A percentile compares a stretch with the other conserved stretches of the same genome.
Evolutionary conservation across 2,329 filamentous ascomycete species (phyloP).

Genomic region (Ascochyta clinopodiicola): DNA sequence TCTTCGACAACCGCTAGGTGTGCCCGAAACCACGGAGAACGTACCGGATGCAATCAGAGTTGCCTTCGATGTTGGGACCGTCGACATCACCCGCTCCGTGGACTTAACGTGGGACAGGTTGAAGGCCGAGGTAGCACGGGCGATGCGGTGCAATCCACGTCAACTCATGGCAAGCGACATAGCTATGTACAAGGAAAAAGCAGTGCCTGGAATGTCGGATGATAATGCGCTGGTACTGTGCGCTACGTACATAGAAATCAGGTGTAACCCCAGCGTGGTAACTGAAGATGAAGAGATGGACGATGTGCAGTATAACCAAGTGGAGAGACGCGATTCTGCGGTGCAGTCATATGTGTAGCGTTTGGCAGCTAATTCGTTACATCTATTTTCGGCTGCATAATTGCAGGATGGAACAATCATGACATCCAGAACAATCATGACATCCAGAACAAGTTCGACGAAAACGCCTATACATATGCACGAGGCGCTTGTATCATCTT

Average conservation of each 20-base stretch:
- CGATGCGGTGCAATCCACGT: conserved; percentile 18
- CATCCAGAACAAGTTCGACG: not conserved
- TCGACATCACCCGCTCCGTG: conserved; percentile 13
- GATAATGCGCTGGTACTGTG: conserved; percentile 1
- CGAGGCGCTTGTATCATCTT: conserved; percentile 5
- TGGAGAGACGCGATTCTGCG: not conserved
- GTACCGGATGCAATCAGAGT: not conserved
- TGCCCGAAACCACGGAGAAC: not conserved
- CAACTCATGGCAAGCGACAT: conserved; percentile 9
- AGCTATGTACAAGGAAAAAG: conserved; percentile 1
- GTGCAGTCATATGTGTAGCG: not conserved
- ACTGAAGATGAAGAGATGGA: conserved; percentile 10
- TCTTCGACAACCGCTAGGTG: not conserved
- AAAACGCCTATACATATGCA: not conserved
- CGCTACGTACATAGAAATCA: conserved; percentile 4
- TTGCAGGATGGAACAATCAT: not conserved
- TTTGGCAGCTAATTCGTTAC: not conserved
- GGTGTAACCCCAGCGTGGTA: not conserved
- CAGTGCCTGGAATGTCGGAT: conserved; percentile 4
- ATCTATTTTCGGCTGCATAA: not conserved
- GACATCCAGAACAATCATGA: not conserved
- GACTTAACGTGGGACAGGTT: conserved; percentile 14
- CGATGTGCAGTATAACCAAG: conserved; percentile 5
- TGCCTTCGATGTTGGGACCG: not conserved
- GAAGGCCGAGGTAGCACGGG: conserved; percentile 19